These are phyloP conservation scores for Paulownia fortunei DNA, from an alignment of 257 asterid species.

Conservation along the genomic window DNA sequence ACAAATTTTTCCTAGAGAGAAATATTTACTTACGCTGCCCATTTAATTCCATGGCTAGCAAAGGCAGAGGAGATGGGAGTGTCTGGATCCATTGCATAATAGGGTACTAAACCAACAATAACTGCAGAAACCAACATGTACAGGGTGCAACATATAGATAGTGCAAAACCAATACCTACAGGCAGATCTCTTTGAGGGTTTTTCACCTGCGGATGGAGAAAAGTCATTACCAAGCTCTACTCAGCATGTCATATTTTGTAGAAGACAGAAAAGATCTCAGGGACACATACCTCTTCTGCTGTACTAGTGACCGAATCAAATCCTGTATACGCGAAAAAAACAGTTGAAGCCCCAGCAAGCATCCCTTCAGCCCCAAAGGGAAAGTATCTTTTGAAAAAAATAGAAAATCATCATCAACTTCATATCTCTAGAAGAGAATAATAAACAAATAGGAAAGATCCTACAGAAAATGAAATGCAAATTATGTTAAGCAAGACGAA, in stretches of 20 bases:
- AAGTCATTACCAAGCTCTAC: slow-evolving; percentile 12
- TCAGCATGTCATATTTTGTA: neutral
- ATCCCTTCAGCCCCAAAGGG: slow-evolving; percentile 85
- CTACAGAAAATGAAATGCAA: neutral
- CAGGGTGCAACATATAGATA: slow-evolving; percentile 76
- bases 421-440: neutral
- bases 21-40: slow-evolving; percentile 84
- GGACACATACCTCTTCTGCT: slow-evolving; percentile 83
- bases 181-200: slow-evolving; percentile 91
- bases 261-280: neutral
- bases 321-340: slow-evolving; percentile 87
- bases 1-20: neutral
- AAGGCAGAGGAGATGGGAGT: slow-evolving; percentile 94
- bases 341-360: slow-evolving; percentile 96
- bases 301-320: slow-evolving; percentile 93
- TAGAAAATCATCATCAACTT: slow-evolving; percentile 18
- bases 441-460: neutral
- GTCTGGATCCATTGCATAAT: slow-evolving; percentile 89
- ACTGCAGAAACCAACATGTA: slow-evolving; percentile 93
- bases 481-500: neutral
- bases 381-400: slow-evolving; percentile 53
- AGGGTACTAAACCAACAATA: slow-evolving; percentile 89
- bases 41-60: slow-evolving; percentile 64
- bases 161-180: slow-evolving; percentile 74
- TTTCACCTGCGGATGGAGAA: slow-evolving; percentile 61